Evolutionary conservation across 495 filamentous ascomycete genomes (phyloP).

Genomic region (Penicilliopsis zonata): DNA sequence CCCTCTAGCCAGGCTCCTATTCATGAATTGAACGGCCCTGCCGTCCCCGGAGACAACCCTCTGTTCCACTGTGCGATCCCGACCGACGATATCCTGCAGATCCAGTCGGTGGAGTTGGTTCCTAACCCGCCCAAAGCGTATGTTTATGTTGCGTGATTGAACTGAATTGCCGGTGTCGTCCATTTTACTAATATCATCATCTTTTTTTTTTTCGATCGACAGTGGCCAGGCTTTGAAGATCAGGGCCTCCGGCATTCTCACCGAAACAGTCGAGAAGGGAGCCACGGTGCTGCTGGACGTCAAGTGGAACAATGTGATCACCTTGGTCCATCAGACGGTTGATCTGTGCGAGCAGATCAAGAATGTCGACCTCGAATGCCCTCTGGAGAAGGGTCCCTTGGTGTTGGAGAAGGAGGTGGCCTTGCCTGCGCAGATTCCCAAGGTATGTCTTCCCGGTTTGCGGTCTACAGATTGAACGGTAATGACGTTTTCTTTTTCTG

Average conservation of each 20-base stretch:
- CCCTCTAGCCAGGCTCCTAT: constrained; percentile 20
- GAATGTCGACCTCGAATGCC: constrained; percentile 83
- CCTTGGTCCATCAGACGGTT: constrained; percentile 61
- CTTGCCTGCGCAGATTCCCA: constrained; percentile 77
- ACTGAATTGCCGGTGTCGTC: not conserved
- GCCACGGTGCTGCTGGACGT: constrained; percentile 71
- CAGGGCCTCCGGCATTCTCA: constrained; percentile 60
- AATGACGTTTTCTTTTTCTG: not conserved
- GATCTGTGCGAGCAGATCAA: constrained; percentile 80
- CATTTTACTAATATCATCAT: constrained; percentile 4
- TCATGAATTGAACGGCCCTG: constrained; percentile 6
- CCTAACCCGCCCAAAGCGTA: constrained; percentile 88
- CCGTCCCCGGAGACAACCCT: constrained; percentile 31
- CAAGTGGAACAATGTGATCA: constrained; percentile 82
- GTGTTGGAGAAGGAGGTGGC: constrained; percentile 68
- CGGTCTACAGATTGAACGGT: too few relatives aligned
- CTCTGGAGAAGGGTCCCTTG: constrained; percentile 64
- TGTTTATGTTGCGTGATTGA: constrained; percentile 18
- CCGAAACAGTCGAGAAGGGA: constrained; percentile 55
- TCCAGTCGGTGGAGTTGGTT: constrained; percentile 64
- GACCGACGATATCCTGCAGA: constrained; percentile 48
- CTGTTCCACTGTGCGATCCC: constrained; percentile 56
- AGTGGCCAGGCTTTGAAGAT: constrained; percentile 77
- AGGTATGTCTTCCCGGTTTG: constrained; percentile 50
- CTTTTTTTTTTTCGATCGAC: constrained; percentile 3